Base-by-base conservation (phyloP, 768 basidiomycete species). In the Trichaptum fuscoviolaceum region DNA sequence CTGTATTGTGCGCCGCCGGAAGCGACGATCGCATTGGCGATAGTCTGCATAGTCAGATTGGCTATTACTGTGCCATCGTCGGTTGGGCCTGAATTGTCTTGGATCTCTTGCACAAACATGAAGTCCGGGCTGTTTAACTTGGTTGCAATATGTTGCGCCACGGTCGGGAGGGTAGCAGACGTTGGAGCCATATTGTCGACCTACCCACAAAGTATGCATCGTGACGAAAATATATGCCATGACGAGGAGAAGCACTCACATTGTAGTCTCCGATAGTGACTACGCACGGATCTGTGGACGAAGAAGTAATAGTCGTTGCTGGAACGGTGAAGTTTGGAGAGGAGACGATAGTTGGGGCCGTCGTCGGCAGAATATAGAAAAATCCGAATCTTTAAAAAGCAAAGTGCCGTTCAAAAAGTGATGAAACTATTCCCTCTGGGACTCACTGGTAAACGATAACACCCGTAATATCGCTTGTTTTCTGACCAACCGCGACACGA, bases 51-150 rank as follows among this genome's bases (percentile, higher is more conserved):
- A 6, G 87, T 88, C 65, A 83, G 69, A 71, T 85, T 83, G 7
- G 84, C 85, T 63, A 71, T 76, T 58, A 86, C 84, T 6, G 79
- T 79, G 23, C 87, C 87, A 70, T 87, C 81, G 70, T 87, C 73
- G 0, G 74, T 81, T 1, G 80, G 70, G 7, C 86, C 86, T 2
- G 79, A 81, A 72, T 87, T 83, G 72, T 87, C 86, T 70, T 87
- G 85, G n/a, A 89, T 83, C 69, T 89, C 87, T 74, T 89, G 87
- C 7, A 89, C 68, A 72, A 87, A 87, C 68, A 89, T 73, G 65
- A 89, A 78, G 70, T 88, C 86, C 0, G 87, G 87, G 0, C 81
- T 78, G 20, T 76, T 74, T 20, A 89, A 79, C 66, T 77, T 75
- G 25, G 77, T 75, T 12, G 77, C 80, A 62, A 88, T 87, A 69